phyloP scores from a whole-genome alignment of 1,139 yeast genomes.

The Diutina mesorugosa region DNA sequence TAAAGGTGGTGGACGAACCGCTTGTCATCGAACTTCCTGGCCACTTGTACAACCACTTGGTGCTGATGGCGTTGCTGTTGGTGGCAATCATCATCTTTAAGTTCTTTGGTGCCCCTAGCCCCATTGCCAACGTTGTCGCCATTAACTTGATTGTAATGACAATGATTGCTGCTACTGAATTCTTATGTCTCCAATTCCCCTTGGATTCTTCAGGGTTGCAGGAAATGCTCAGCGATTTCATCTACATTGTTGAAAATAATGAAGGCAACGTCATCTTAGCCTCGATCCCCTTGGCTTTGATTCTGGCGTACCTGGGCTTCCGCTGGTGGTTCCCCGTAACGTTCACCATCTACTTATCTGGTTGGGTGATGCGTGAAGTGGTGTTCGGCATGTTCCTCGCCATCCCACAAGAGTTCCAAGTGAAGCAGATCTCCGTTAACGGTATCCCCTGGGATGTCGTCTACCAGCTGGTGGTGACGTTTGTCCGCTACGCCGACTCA shows the following conservation, averaged over 20 bases:
- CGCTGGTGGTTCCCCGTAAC: not conserved
- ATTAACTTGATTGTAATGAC: not conserved
- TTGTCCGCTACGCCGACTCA: not conserved
- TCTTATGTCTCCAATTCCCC: not conserved
- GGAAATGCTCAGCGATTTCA: not conserved
- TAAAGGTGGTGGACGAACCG: not conserved
- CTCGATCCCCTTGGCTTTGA: not conserved
- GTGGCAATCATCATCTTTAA: not conserved
- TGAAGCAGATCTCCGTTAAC: not conserved
- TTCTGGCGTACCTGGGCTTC: not conserved
- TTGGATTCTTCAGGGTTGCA: not conserved
- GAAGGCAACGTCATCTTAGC: not conserved
- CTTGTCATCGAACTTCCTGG: not conserved
- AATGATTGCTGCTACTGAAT: not conserved
- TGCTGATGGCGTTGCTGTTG: not conserved
- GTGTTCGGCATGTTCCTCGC: not conserved
- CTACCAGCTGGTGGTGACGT: not conserved
- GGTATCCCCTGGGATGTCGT: not conserved
- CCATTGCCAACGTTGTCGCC: not conserved
- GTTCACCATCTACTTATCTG: not conserved
- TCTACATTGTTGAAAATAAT: not conserved
- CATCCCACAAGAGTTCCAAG: not conserved
- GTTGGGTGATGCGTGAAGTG: not conserved
- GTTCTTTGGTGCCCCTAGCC: not conserved
- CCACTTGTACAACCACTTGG: not conserved